Evolutionary conservation across 2,329 filamentous ascomycete genomes (phyloP).

Genomic region (Cercospora sp.): DNA sequence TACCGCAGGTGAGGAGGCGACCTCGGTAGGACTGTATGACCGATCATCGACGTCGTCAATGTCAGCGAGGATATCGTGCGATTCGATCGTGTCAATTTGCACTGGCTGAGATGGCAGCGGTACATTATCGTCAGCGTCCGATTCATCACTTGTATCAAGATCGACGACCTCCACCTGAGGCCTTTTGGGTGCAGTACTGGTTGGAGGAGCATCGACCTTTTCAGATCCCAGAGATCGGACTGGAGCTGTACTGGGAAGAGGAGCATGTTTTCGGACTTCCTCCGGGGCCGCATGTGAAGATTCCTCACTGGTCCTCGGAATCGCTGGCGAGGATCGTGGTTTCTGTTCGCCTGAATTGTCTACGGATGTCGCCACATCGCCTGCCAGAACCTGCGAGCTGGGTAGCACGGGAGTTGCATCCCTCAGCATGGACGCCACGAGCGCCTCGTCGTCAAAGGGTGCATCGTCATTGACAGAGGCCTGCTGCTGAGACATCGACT

Average conservation of each 20-base stretch:
- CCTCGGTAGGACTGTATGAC: conserved; percentile 12
- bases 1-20: conserved; percentile 4
- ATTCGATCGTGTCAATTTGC: not conserved
- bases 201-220: conserved; percentile 1
- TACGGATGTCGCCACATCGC: not conserved
- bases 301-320: not conserved
- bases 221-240: conserved; percentile 2
- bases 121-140: conserved; percentile 23
- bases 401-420: not conserved
- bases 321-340: not conserved
- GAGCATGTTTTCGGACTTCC: not conserved
- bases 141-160: conserved; percentile 32
- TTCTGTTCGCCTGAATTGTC: not conserved
- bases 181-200: conserved; percentile 17
- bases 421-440: conserved; percentile 4
- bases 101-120: not conserved
- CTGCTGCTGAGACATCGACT: not conserved
- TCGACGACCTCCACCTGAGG: conserved; percentile 27
- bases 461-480: not conserved
- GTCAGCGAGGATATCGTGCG: conserved; percentile 5
- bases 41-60: not conserved
- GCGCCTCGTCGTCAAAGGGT: conserved; percentile 7
- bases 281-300: not conserved
- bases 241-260: conserved; percentile 10
- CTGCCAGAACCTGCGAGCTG: not conserved